These are phyloP conservation scores for Parasarocladium wereldwijsianum DNA, from an alignment of 2,329 filamentous ascomycete genomes.

Conservation along the genomic window DNA sequence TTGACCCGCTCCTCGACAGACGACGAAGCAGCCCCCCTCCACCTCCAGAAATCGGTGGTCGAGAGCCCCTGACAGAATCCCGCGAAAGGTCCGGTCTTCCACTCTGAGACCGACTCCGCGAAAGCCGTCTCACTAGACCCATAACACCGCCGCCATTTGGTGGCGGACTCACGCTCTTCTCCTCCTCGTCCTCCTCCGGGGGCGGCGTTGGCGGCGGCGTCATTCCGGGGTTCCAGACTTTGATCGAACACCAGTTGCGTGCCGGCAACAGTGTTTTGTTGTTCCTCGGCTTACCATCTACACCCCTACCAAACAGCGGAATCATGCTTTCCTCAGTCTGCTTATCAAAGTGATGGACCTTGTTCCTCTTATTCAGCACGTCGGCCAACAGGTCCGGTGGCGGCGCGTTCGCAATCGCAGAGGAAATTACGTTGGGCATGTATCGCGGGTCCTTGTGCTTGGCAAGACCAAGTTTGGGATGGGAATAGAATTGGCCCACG, in stretches of 20 bases:
- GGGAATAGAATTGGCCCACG: conserved; percentile 89
- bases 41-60: conserved; percentile 33
- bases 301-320: conserved; percentile 76
- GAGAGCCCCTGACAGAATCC: conserved; percentile 24
- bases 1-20: conserved; percentile 10
- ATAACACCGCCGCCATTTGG: neutral
- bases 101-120: conserved; percentile 21
- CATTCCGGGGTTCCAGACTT: conserved; percentile 62
- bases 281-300: conserved; percentile 78
- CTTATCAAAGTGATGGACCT: conserved; percentile 53
- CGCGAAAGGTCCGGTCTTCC: conserved; percentile 22
- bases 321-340: conserved; percentile 94
- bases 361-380: conserved; percentile 87
- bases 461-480: conserved; percentile 60
- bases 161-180: conserved; percentile 8
- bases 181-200: conserved; percentile 30
- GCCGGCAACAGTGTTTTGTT: conserved; percentile 82
- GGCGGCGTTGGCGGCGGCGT: conserved; percentile 60
- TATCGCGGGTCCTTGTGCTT: conserved; percentile 92
- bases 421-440: conserved; percentile 91
- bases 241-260: conserved; percentile 91
- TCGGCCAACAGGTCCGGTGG: conserved; percentile 81
- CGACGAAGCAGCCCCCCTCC: conserved; percentile 21
- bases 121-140: conserved; percentile 27
- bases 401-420: conserved; percentile 85